Conservation (phyloP, 2,329 filamentous ascomycete genomes). For the Neopestalotiopsis sp. region DNA sequence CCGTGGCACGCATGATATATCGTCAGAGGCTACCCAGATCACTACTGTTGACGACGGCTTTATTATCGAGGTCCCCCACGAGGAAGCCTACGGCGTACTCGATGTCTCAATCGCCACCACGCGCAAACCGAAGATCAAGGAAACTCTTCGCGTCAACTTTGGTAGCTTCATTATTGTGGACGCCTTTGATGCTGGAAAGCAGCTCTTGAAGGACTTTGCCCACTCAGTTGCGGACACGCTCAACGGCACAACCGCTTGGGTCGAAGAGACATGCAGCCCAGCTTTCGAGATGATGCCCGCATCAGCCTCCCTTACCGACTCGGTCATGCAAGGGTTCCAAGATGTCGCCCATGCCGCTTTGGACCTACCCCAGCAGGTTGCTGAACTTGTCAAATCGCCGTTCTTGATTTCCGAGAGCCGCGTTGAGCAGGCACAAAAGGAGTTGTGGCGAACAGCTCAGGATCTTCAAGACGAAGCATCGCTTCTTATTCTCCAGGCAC, state of each 20-base stretch:
- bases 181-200: slow-evolving; percentile 48
- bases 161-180: slow-evolving; percentile 52
- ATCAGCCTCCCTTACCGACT: slow-evolving; percentile 35
- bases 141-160: slow-evolving; percentile 66
- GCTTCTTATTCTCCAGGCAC: slow-evolving; percentile 55
- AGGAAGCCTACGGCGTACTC: slow-evolving; percentile 62
- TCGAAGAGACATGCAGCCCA: slow-evolving; percentile 37
- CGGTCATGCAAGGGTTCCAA: slow-evolving; percentile 33
- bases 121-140: slow-evolving; percentile 64
- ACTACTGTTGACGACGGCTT: slow-evolving; percentile 55
- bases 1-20: slow-evolving; percentile 51
- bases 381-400: slow-evolving; percentile 29
- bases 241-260: slow-evolving; percentile 39
- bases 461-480: slow-evolving; percentile 46
- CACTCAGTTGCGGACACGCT: slow-evolving; percentile 47
- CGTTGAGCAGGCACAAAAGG: slow-evolving; percentile 35
- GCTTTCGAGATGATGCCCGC: slow-evolving; percentile 36
- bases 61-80: slow-evolving; percentile 54
- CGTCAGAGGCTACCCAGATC: slow-evolving; percentile 55
- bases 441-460: slow-evolving; percentile 37
- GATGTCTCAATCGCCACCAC: slow-evolving; percentile 63
- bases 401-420: slow-evolving; percentile 30
- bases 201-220: slow-evolving; percentile 43
- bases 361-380: slow-evolving; percentile 24
- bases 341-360: slow-evolving; percentile 31